Percentiles rank a stretch among this genome's conserved stretches.
Evolutionary conservation across 75 land plant species (phyloP).

Genomic region (Ceratopteris richardii): DNA sequence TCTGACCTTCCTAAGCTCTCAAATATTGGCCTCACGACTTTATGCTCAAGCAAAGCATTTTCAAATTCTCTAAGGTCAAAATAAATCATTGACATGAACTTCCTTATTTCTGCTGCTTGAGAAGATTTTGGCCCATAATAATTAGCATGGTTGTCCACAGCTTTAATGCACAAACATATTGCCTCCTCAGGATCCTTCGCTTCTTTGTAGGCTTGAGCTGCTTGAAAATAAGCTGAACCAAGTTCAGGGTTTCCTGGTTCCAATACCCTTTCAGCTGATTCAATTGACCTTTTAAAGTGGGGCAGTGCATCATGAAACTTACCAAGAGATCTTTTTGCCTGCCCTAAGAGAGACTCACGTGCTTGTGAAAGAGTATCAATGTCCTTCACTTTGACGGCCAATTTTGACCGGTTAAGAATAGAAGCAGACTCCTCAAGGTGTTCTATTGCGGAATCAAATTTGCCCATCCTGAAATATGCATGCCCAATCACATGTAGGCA

Average conservation of each 20-base stretch:
- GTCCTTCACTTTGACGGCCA: background rate
- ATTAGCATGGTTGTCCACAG: background rate
- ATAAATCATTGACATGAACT: background rate
- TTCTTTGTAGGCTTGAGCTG: conserved; percentile 2
- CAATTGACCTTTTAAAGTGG: background rate
- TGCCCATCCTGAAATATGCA: conserved; percentile 2
- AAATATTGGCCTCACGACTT: conserved; percentile 1
- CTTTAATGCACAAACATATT: background rate
- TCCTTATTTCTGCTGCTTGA: background rate
- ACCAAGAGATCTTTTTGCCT: background rate
- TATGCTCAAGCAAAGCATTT: background rate
- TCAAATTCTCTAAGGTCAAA: conserved; percentile 3
- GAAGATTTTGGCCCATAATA: background rate
- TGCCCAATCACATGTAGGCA: conserved; percentile 2
- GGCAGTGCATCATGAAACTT: background rate
- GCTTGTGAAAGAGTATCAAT: background rate
- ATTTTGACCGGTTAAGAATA: background rate
- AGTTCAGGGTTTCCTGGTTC: conserved; percentile 4
- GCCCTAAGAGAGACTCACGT: background rate
- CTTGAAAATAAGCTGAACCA: background rate
- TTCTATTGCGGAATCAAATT: background rate
- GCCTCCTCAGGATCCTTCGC: conserved; percentile 2
- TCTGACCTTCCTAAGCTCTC: background rate
- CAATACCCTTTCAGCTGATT: background rate
- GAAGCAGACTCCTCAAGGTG: background rate